phyloP scores from a whole-genome alignment of 345 rosid species.

The Rhodamnia argentea region DNA sequence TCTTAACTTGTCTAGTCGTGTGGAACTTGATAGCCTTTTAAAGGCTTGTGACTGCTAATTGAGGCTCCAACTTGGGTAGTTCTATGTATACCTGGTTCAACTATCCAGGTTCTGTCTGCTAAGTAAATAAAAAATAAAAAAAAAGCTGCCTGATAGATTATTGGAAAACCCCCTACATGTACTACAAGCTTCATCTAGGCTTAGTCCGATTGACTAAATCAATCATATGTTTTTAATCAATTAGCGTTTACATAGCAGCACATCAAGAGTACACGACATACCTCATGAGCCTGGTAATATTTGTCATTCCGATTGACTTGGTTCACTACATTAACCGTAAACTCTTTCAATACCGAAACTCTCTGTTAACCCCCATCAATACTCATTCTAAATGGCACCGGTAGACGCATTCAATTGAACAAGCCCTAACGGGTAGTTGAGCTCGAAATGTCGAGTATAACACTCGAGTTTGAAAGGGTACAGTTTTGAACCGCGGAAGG shows the following conservation, averaged over 20 bases:
- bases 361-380: not conserved
- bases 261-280: not conserved
- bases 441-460: not conserved
- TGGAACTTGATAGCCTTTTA: not conserved
- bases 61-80: not conserved
- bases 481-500: not conserved
- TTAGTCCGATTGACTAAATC: not conserved
- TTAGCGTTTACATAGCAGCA: not conserved
- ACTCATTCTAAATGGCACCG: not conserved
- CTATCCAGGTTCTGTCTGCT: not conserved
- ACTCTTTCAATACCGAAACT: not conserved
- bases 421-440: not conserved
- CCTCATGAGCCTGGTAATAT: not conserved
- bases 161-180: not conserved
- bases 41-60: not conserved
- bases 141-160: not conserved
- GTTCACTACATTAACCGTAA: not conserved
- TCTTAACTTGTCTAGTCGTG: not conserved
- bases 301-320: not conserved
- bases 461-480: not conserved
- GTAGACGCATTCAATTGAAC: not conserved
- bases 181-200: not conserved
- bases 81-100: not conserved
- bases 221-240: not conserved
- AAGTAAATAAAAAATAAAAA: not conserved